Percentiles rank a stretch among this genome's conserved stretches.
These are phyloP conservation scores for Torrubiellomyces zombiae DNA, from an alignment of 2,329 filamentous ascomycete species.

Conservation along the genomic window DNA sequence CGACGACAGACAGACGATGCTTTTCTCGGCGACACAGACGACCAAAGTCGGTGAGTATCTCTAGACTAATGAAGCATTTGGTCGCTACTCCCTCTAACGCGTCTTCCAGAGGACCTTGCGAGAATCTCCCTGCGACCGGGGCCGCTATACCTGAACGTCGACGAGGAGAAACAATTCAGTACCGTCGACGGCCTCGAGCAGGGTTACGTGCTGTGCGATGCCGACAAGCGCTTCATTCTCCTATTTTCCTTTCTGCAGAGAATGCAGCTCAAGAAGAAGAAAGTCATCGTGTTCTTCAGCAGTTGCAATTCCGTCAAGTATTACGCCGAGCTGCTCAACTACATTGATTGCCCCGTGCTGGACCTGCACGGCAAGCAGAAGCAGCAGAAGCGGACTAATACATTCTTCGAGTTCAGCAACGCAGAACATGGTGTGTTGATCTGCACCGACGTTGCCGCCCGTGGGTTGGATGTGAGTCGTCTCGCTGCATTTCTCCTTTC, in stretches of 20 bases:
- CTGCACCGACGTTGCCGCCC: slow-evolving; percentile 89
- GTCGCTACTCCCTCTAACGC: not conserved
- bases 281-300: slow-evolving; percentile 93
- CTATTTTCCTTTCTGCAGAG: slow-evolving; percentile 90
- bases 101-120: slow-evolving; percentile 59
- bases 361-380: slow-evolving; percentile 92
- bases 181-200: slow-evolving; percentile 92
- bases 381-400: slow-evolving; percentile 96
- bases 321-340: slow-evolving; percentile 88
- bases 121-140: slow-evolving; percentile 82
- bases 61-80: not conserved
- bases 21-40: slow-evolving; percentile 98
- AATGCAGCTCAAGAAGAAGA: slow-evolving; percentile 65
- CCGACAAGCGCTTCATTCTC: slow-evolving; percentile 83
- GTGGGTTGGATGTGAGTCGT: slow-evolving; percentile 63
- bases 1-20: slow-evolving; percentile 79
- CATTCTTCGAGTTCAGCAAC: slow-evolving; percentile 84
- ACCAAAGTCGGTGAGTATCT: slow-evolving; percentile 54
- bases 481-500: no score
- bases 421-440: slow-evolving; percentile 73
- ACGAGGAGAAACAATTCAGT: slow-evolving; percentile 73
- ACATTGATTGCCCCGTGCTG: slow-evolving; percentile 83
- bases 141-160: slow-evolving; percentile 93
- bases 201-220: slow-evolving; percentile 86
- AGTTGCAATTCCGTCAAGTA: slow-evolving; percentile 92